phyloP scores from a whole-genome alignment of 495 filamentous ascomycete genomes.

The Margaritispora aquatica region DNA sequence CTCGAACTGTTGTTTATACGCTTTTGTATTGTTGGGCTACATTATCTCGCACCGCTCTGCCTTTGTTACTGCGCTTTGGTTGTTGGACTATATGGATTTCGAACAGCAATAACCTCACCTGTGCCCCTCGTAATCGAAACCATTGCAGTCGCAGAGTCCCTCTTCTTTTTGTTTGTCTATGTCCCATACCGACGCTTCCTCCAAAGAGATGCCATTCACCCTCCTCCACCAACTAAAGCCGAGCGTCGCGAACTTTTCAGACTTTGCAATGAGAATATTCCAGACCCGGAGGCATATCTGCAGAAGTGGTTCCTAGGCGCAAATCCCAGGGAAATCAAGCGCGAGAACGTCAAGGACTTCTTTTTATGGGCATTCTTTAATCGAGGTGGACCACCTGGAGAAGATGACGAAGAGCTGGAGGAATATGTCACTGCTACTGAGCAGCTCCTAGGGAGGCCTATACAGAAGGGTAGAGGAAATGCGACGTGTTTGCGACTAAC shows the following conservation, averaged over 20 bases:
- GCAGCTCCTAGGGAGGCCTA: constrained; percentile 34
- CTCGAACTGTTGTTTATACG: constrained; percentile 21
- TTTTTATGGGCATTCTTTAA: constrained; percentile 59
- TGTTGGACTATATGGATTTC: constrained; percentile 26
- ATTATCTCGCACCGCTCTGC: constrained; percentile 46
- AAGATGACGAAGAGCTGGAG: constrained; percentile 51
- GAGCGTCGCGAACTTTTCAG: constrained; percentile 45
- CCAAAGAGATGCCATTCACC: constrained; percentile 45
- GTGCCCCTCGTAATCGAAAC: constrained; percentile 24
- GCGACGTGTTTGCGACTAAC: constrained; percentile 54
- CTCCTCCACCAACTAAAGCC: constrained; percentile 33
- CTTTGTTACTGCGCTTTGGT: constrained; percentile 35
- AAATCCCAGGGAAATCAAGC: constrained; percentile 47
- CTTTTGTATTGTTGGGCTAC: constrained; percentile 40
- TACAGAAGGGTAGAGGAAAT: constrained; percentile 44
- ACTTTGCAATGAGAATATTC: constrained; percentile 45
- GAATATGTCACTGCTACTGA: constrained; percentile 47
- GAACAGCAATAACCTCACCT: constrained; percentile 18
- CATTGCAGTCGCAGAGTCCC: constrained; percentile 33
- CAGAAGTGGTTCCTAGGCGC: constrained; percentile 58
- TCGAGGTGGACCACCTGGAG: constrained; percentile 26
- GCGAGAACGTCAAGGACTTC: constrained; percentile 62
- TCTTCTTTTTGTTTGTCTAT: constrained; percentile 50
- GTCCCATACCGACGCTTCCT: constrained; percentile 44
- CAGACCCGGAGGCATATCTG: constrained; percentile 51